Evolutionary conservation across 768 basidiomycete species (phyloP).

Genomic region (Coprinopsis strossmayeri): DNA sequence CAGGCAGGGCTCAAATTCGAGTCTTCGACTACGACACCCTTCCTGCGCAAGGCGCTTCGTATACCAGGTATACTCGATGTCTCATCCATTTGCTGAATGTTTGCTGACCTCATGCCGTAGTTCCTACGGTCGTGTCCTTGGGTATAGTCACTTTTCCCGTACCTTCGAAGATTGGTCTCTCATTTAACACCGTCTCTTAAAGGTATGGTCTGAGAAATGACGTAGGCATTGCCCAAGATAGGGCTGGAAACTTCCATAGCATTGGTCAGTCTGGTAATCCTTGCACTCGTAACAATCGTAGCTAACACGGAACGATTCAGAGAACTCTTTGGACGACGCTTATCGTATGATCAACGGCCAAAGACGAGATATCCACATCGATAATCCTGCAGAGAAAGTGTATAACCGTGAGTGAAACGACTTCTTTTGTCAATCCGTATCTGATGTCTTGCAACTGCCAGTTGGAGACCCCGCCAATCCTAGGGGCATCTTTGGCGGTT

Average conservation of each 20-base stretch:
- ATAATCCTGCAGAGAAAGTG: conserved; percentile 15
- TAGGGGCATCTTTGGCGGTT: conserved; percentile 10
- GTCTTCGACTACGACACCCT: conserved; percentile 11
- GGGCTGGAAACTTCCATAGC: conserved; percentile 12
- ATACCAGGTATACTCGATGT: not conserved
- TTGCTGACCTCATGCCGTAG: not conserved
- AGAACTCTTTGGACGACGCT: conserved; percentile 14
- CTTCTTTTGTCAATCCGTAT: not conserved
- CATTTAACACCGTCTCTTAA: not conserved
- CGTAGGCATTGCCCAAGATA: conserved; percentile 14
- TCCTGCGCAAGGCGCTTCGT: conserved; percentile 3
- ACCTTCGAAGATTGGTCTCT: not conserved
- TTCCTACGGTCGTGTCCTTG: conserved; percentile 3
- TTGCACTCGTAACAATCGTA: too few relatives aligned
- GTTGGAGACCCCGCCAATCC: conserved; percentile 11
- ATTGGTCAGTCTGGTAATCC: conserved; percentile 8
- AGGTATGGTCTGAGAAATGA: conserved; percentile 14
- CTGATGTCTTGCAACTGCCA: not conserved
- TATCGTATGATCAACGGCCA: conserved; percentile 11
- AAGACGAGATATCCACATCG: conserved; percentile 12
- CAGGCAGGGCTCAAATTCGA: conserved; percentile 12
- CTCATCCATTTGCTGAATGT: not conserved
- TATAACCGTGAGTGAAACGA: conserved; percentile 10
- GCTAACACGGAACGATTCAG: too few relatives aligned
- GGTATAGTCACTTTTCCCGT: not conserved